These are phyloP conservation scores for Cladosporium oxysporum DNA, from an alignment of 2,329 filamentous ascomycete species.

Conservation along the genomic window DNA sequence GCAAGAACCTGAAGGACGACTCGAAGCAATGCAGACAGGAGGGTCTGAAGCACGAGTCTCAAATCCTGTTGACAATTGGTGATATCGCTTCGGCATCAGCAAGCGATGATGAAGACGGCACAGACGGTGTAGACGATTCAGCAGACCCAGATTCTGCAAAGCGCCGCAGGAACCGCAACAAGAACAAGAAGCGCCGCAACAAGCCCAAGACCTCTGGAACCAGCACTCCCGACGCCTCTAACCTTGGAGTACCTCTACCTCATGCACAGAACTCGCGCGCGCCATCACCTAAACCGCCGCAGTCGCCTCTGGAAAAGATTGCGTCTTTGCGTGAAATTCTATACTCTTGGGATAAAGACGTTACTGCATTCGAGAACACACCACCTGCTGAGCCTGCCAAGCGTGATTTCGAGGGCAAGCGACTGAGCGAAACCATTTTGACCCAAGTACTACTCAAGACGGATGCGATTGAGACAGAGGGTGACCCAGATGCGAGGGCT, in stretches of 20 bases:
- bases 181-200: conserved; percentile 47
- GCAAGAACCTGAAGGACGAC: conserved; percentile 67
- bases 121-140: conserved; percentile 31
- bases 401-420: conserved; percentile 72
- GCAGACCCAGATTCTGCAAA: conserved; percentile 40
- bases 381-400: conserved; percentile 69
- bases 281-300: conserved; percentile 43
- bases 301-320: conserved; percentile 62
- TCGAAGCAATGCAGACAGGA: conserved; percentile 59
- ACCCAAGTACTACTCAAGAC: conserved; percentile 75
- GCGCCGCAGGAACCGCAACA: conserved; percentile 43
- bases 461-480: conserved; percentile 73
- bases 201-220: conserved; percentile 42
- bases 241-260: conserved; percentile 39
- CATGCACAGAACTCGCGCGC: conserved; percentile 35
- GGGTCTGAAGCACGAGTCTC: conserved; percentile 60
- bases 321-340: conserved; percentile 67
- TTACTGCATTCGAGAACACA: conserved; percentile 59
- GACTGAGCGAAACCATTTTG: conserved; percentile 73
- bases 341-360: conserved; percentile 64
- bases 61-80: conserved; percentile 61
- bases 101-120: conserved; percentile 44
- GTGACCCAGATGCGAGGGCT: conserved; percentile 63
- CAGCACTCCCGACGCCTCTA: conserved; percentile 39
- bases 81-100: conserved; percentile 50